Base-by-base conservation (phyloP, 768 basidiomycete species). In the Crepidotus variabilis region DNA sequence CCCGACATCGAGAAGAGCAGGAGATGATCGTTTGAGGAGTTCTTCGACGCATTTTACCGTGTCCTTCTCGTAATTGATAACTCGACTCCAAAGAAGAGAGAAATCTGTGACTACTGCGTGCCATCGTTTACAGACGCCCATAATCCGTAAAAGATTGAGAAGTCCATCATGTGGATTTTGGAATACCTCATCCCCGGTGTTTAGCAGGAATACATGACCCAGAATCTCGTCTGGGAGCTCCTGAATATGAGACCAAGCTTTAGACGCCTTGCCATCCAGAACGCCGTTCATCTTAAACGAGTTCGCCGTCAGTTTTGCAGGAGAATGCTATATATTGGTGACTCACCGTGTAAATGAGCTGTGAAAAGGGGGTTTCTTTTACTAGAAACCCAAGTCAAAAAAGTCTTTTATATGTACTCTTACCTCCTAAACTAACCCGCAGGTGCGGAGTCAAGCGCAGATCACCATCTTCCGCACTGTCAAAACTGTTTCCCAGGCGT, bases 121-220 rank as follows among this genome's bases (percentile, higher is more conserved):
- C 67, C 67, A 68, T 57, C 63, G 58, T 50, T 58, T 61, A 54
- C 67, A 68, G 36, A 64, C 61, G 6, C 59, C 50, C 24, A 60
- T 61, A 0, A 58, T 57, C 18, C 23, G 62, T 57, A 11, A 60
- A 55, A 56, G 62, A 45, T 56, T 63, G 49, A 24, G 21, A 28
- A 35, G 34, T 16, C 18, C 13, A 14, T 9, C 13, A 20, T 35
- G 23, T 13, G 7, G 23, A 9, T 23, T 28, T n/a, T 20, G 18
- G 28, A 13, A 23, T 6, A 6, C 11, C 22, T 20, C 45, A 7
- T 6, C 49, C n/a, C 20, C 43, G 33, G 47, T 39, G 53, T 48
- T 53, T 50, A 57, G 16, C 45, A 60, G 43, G 33, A 60, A 60
- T 28, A 60, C 54, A 36, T 52, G 33, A 32, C 55, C 51, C 8